These are phyloP conservation scores for Globisporangium polare DNA, from an alignment of 352 stramenopile genomes.

Conservation along the genomic window DNA sequence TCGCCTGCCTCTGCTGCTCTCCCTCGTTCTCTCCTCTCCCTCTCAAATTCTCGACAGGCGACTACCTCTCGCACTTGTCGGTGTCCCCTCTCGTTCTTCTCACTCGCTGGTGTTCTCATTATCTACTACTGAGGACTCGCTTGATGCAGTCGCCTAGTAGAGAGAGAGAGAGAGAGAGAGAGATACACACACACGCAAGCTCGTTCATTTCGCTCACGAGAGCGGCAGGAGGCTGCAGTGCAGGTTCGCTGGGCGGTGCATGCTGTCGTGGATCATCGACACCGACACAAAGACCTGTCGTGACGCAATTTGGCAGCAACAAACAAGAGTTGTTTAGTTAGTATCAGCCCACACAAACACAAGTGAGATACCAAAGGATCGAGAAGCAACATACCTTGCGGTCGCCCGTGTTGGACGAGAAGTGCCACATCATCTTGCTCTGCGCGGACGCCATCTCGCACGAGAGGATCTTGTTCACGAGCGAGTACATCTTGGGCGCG, in stretches of 20 bases:
- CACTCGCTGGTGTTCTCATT: neutral
- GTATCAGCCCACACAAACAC: neutral
- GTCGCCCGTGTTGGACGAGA: constrained; percentile 53
- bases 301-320: neutral
- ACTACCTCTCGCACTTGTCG: neutral
- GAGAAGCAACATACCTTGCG: constrained; percentile 50
- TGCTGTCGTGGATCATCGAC: constrained; percentile 76
- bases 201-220: constrained; percentile 33
- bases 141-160: constrained; percentile 4
- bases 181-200: no score
- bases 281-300: constrained; percentile 77
- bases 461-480: constrained; percentile 71
- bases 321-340: neutral
- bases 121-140: neutral
- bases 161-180: no score
- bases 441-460: constrained; percentile 75
- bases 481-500: constrained; percentile 76
- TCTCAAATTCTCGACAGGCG: constrained; percentile 2
- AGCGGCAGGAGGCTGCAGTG: constrained; percentile 77
- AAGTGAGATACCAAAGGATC: neutral
- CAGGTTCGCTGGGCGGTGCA: constrained; percentile 71
- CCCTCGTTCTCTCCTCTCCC: neutral
- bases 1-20: no score
- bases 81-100: constrained; percentile 7
- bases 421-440: constrained; percentile 86